A percentile compares a stretch with the other conserved stretches of the same genome.
Conservation (phyloP, 2,329 filamentous ascomycete species). For the Aspergillus fructus region DNA sequence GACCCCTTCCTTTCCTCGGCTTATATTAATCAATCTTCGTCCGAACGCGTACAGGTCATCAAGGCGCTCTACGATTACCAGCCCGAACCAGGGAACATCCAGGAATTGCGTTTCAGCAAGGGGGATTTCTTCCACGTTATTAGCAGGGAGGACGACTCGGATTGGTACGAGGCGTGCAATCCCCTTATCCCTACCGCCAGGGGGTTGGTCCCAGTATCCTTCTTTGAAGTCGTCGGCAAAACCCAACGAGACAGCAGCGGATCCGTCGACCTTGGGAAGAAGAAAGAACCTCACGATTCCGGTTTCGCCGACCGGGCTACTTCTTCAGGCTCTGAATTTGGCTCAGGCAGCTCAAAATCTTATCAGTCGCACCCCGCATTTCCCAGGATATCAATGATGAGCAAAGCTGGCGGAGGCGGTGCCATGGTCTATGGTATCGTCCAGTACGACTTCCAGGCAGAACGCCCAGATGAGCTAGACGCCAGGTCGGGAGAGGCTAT, state of each 20-base stretch:
- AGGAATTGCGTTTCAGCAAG: constrained; percentile 86
- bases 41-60: constrained; percentile 68
- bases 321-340: constrained; percentile 28
- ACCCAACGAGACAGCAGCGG: constrained; percentile 85
- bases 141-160: constrained; percentile 85
- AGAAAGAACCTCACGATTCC: constrained; percentile 77
- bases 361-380: constrained; percentile 26
- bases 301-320: constrained; percentile 69
- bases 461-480: constrained; percentile 92
- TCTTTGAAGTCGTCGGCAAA: constrained; percentile 89
- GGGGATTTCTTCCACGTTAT: constrained; percentile 99
- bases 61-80: constrained; percentile 93
- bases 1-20: neutral
- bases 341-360: constrained; percentile 13
- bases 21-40: constrained; percentile 21
- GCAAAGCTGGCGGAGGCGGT: constrained; percentile 54
- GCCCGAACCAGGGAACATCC: constrained; percentile 63
- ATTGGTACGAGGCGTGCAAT: constrained; percentile 99
- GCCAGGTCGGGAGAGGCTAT: constrained; percentile 95
- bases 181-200: constrained; percentile 78
- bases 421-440: constrained; percentile 97
- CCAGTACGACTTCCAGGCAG: constrained; percentile 94
- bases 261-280: constrained; percentile 55
- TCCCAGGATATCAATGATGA: constrained; percentile 47
- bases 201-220: constrained; percentile 88